phyloP scores from a whole-genome alignment of 495 filamentous ascomycete genomes.

The Podospora tetraspora region DNA sequence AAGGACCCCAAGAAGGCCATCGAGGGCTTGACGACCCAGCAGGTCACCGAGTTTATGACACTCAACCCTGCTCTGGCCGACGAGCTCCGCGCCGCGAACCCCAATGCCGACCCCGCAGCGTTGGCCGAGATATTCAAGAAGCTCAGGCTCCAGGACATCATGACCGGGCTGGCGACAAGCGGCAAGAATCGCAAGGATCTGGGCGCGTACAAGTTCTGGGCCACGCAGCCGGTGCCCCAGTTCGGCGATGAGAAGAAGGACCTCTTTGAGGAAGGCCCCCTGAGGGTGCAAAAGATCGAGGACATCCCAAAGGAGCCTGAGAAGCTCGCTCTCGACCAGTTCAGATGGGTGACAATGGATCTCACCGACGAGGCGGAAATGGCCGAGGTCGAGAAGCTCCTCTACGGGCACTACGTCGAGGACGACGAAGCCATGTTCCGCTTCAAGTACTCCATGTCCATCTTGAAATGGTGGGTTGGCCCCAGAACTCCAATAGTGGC shows the following conservation, averaged over 20 bases:
- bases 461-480: slow-evolving; percentile 72
- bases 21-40: slow-evolving; percentile 41
- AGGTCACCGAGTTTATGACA: slow-evolving; percentile 51
- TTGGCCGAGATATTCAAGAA: slow-evolving; percentile 61
- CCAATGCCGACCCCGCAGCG: slow-evolving; percentile 17
- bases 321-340: slow-evolving; percentile 60
- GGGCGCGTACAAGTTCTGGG: slow-evolving; percentile 96
- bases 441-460: slow-evolving; percentile 85
- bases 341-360: slow-evolving; percentile 93
- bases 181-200: slow-evolving; percentile 93
- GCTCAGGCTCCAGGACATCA: slow-evolving; percentile 68
- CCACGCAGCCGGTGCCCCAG: slow-evolving; percentile 87
- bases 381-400: slow-evolving; percentile 78
- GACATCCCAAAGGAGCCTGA: slow-evolving; percentile 66
- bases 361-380: slow-evolving; percentile 56
- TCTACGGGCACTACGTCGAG: slow-evolving; percentile 92
- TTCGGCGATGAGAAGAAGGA: slow-evolving; percentile 56
- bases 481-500: no score
- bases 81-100: slow-evolving; percentile 40
- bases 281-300: slow-evolving; percentile 62
- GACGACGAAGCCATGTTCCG: slow-evolving; percentile 95
- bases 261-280: slow-evolving; percentile 48
- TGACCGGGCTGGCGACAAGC: slow-evolving; percentile 69
- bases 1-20: slow-evolving; percentile 37
- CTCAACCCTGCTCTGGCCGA: slow-evolving; percentile 58